A percentile compares a stretch with the other conserved stretches of the same genome.
phyloP scores from a whole-genome alignment of 2,329 filamentous ascomycete species.

The Alternaria sp. region DNA sequence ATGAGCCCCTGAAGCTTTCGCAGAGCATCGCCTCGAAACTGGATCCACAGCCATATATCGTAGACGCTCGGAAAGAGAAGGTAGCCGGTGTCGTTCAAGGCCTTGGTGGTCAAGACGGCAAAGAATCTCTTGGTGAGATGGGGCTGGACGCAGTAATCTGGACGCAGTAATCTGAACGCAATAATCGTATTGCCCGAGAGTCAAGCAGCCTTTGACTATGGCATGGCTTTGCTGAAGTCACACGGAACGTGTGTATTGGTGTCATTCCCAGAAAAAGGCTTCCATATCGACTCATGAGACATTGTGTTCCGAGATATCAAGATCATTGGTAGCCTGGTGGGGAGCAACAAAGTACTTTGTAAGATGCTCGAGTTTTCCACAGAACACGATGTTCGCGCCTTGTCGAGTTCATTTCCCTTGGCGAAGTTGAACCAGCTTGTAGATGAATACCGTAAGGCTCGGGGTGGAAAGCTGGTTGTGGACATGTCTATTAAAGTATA shows the following conservation, averaged over 20 bases:
- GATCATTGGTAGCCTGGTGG: slow-evolving; percentile 55
- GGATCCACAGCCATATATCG: slow-evolving; percentile 46
- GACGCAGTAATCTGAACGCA: too few species aligned
- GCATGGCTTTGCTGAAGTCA: slow-evolving; percentile 54
- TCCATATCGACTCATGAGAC: slow-evolving; percentile 55
- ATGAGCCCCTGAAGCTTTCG: slow-evolving; percentile 50
- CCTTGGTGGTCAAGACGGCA: slow-evolving; percentile 51
- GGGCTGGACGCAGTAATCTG: slow-evolving; percentile 57
- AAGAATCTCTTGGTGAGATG: slow-evolving; percentile 50
- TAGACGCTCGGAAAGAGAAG: slow-evolving; percentile 52
- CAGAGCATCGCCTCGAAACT: slow-evolving; percentile 30
- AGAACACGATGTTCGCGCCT: slow-evolving; percentile 47
- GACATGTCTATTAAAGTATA: slow-evolving; percentile 46
- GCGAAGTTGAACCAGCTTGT: slow-evolving; percentile 55
- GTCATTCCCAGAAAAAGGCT: slow-evolving; percentile 57
- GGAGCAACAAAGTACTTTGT: slow-evolving; percentile 52
- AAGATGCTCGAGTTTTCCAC: slow-evolving; percentile 55
- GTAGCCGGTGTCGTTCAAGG: slow-evolving; percentile 43
- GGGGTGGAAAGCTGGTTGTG: slow-evolving; percentile 58
- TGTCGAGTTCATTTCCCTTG: slow-evolving; percentile 50
- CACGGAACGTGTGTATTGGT: slow-evolving; percentile 59
- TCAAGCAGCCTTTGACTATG: slow-evolving; percentile 59
- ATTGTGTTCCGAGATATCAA: slow-evolving; percentile 58
- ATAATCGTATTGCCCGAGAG: slow-evolving; percentile 59
- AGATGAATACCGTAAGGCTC: slow-evolving; percentile 55